Conservation (phyloP, 352 stramenopile species). For the Pythium coloratum region DNA sequence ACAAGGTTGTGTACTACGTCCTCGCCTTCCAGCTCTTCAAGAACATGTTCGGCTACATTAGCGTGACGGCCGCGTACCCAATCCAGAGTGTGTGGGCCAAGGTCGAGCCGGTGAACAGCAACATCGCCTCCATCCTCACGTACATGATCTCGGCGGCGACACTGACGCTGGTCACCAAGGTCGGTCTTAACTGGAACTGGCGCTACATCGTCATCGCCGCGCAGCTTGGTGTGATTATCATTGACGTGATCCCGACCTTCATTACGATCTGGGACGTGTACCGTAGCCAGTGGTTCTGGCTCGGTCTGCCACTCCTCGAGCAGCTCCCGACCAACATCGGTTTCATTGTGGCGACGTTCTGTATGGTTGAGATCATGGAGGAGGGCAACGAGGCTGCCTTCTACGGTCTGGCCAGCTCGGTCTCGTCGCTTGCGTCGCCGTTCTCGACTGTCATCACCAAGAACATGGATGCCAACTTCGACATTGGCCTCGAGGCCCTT, state of each 20-base stretch:
- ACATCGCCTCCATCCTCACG: constrained; percentile 24
- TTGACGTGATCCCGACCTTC: constrained; percentile 33
- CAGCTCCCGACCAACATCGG: constrained; percentile 26
- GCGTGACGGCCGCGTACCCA: constrained; percentile 26
- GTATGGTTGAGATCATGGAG: constrained; percentile 33
- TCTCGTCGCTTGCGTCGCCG: constrained; percentile 27
- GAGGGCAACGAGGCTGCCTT: constrained; percentile 34
- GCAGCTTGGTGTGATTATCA: constrained; percentile 22
- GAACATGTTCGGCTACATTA: constrained; percentile 29
- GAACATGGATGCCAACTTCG: constrained; percentile 31
- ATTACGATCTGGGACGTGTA: constrained; percentile 33
- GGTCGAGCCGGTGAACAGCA: constrained; percentile 34
- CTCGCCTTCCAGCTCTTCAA: constrained; percentile 34
- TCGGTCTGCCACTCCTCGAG: constrained; percentile 30
- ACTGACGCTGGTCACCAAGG: constrained; percentile 18
- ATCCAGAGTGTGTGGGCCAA: constrained; percentile 32
- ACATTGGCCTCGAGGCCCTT: constrained; percentile 21
- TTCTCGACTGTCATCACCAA: constrained; percentile 35
- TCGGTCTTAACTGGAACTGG: constrained; percentile 32
- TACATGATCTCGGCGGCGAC: constrained; percentile 10
- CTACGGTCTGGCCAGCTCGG: constrained; percentile 31
- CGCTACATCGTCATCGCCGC: constrained; percentile 23
- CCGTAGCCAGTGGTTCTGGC: constrained; percentile 32
- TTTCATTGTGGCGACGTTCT: constrained; percentile 34
- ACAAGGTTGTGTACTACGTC: constrained; percentile 32